Evolutionary conservation across 2,329 filamentous ascomycete genomes (phyloP), one percentile per base, ranked within the genome.

Genomic region (Grosmannia clavigera): DNA sequence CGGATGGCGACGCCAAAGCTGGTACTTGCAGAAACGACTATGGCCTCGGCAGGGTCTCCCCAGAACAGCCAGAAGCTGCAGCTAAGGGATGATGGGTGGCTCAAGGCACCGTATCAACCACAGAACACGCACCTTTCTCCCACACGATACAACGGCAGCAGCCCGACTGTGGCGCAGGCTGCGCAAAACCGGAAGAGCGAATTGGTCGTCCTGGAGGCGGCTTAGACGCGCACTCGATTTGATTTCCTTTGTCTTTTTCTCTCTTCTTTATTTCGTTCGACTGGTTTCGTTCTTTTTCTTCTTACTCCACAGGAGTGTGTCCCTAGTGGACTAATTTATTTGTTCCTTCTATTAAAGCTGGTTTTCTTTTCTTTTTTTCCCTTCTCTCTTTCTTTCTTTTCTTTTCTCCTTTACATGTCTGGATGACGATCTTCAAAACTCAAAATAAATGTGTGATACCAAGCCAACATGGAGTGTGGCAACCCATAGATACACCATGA

Each of bases 151-250:
- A 38, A 55, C n/a, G n/a, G 33, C 53, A 22, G 35, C 57, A 52
- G 52, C 46, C 31, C 61, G 40, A 51, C 59, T 4, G 55, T 59
- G 7, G 46, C 50, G 25, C 69, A 72, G 55, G 66, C 72, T 43
- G 69, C 68, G 3, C 73, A 72, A 60, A 69, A 78, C 63, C 73
- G 79, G 61, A 78, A 77, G 70, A 83, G 81, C 66, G 78, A 81
- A 69, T 74, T 75, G 61, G 76, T 80, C 40, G 69, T 83, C 46
- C 68, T 83, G 31, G 81, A 83, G 62, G 72, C 72, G 11, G 72
- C 69, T 33, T 77, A 58, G 60, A 53, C 31, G 9, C 14, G 27
- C 27, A 11, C n/a, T 33, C 48, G 10, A 48, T 48, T 43, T 48
- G 19, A 12, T 35, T 48, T 55, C n/a, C 33, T 51, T 43, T 31